Base-by-base conservation (phyloP, 768 basidiomycete genomes). In the Suillus paluster region DNA sequence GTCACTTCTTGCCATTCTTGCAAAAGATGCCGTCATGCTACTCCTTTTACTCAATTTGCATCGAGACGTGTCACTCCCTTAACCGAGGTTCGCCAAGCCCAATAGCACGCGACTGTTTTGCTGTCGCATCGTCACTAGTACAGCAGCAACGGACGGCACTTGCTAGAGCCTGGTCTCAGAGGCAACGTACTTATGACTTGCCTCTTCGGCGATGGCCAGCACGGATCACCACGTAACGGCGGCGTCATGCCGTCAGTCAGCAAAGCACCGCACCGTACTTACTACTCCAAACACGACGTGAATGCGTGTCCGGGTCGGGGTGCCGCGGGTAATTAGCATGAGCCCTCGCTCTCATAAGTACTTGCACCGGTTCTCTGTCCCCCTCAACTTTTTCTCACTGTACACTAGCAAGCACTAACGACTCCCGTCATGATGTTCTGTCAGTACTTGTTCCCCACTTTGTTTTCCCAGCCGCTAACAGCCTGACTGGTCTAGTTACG, bases 221-320 rank as follows among this genome's bases (percentile, higher is more conserved):
- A n/a, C 30, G 19, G 53, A 34, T 23, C 7, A 9, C 23, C 53
- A 54, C 53, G 53, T 54, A 54, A 54, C 53, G 5, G n/a, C 36
- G 9, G 21, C 15, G 21, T 38, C 54, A 55, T 23, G 49, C 49
- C 49, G 21, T 55, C 54, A 39, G 25, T 55, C 54, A 55, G 23
- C 11, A 55, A 39, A 23, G 38, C 54, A 55, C 54, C 19, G 54
- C 54, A 19, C 54, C 36, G 38, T 34, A 11, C 33, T 55, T 25
- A 55, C 39, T 19, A 19, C 42, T 45, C 3, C 41, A 57, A 63
- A 76, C 73, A 75, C 73, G 75, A 71, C 70, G 66, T 66, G 64
- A 63, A 45, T 71, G 73, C 73, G 74, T 75, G 73, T 60, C 66
- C 64, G 59, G 63, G 56, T 58, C 57, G 65, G 62, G 62, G 65